These are phyloP conservation scores for Daldinia caldariorum DNA, from an alignment of 495 filamentous ascomycete genomes.

Conservation along the genomic window DNA sequence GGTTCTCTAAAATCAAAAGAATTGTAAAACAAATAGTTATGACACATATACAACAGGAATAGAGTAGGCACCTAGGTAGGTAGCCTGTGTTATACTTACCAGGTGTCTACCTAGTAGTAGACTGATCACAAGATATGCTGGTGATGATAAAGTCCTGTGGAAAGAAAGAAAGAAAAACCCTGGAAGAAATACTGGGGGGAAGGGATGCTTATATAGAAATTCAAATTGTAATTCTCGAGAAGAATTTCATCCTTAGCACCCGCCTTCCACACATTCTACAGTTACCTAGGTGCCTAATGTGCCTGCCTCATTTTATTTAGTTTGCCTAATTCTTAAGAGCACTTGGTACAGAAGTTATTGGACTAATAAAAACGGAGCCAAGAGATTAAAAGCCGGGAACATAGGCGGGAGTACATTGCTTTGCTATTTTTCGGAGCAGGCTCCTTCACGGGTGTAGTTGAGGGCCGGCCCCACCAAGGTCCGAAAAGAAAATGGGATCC, in stretches of 20 bases:
- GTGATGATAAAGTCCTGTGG: neutral
- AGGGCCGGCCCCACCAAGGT: neutral
- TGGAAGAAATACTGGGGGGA: neutral
- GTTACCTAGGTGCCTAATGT: neutral
- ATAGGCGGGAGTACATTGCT: neutral
- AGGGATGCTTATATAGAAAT: neutral
- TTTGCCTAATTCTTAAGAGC: neutral
- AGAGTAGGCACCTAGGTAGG: neutral
- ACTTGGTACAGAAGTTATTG: neutral
- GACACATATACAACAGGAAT: no score
- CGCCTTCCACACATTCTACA: neutral
- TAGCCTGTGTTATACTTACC: neutral
- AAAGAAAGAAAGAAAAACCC: neutral
- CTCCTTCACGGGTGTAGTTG: neutral
- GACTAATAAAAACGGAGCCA: neutral
- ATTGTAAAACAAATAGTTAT: neutral
- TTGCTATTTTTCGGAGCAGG: neutral
- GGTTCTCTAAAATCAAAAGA: neutral
- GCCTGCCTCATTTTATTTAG: neutral
- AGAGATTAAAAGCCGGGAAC: neutral
- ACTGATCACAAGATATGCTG: neutral
- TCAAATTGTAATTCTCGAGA: neutral
- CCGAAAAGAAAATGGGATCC: no score
- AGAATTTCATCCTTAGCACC: neutral
- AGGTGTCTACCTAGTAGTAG: neutral